phyloP scores from a whole-genome alignment of 2,329 filamentous ascomycete species.

The Phyllosticta citriasiana region DNA sequence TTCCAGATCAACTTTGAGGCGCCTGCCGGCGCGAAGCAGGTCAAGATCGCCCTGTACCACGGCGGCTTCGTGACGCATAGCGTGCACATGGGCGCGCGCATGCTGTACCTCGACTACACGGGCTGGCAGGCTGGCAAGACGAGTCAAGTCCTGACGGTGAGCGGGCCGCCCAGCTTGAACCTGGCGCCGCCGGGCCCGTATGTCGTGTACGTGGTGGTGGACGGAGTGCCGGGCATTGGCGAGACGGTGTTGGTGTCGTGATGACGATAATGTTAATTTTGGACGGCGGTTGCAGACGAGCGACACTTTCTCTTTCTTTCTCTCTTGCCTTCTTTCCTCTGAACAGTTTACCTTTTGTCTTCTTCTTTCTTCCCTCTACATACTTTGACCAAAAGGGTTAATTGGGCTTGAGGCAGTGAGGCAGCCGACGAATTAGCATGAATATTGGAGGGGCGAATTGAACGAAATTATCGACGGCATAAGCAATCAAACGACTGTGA shows the following conservation, averaged over 20 bases:
- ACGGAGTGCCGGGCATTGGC: constrained; percentile 44
- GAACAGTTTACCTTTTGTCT: no score
- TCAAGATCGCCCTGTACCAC: constrained; percentile 46
- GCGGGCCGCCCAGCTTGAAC: constrained; percentile 45
- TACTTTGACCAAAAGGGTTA: no score
- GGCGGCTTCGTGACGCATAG: constrained; percentile 53
- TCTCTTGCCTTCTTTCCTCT: background rate
- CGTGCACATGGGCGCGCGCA: constrained; percentile 52
- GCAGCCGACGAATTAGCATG: no score
- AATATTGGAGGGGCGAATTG: no score
- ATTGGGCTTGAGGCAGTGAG: no score
- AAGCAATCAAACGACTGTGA: background rate
- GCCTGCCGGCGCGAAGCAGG: constrained; percentile 31
- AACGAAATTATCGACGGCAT: background rate
- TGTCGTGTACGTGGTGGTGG: constrained; percentile 48
- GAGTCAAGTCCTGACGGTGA: constrained; percentile 40
- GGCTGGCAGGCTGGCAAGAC: constrained; percentile 36
- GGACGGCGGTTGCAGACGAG: background rate
- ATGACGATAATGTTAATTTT: background rate
- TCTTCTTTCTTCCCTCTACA: no score
- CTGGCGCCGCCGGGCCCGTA: constrained; percentile 51
- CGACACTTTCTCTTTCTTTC: background rate
- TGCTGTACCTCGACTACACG: constrained; percentile 42
- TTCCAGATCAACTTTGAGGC: constrained; percentile 42
- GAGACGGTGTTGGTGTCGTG: constrained; percentile 38